Evolutionary conservation across 306 rosid genomes (phyloP).

Genomic region (Pyrus communis): DNA sequence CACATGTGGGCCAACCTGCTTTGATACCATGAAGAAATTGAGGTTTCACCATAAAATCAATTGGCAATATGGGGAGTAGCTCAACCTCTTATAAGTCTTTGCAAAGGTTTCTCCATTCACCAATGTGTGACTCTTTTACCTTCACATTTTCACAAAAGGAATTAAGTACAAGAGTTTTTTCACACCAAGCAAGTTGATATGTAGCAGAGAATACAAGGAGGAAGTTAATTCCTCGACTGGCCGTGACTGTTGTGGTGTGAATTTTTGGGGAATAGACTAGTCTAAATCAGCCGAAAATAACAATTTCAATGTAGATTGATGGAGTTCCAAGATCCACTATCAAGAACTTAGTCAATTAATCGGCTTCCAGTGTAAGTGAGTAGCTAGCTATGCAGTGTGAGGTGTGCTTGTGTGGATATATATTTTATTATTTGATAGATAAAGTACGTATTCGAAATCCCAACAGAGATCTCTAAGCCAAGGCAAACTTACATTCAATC

Average conservation of each 20-base stretch:
- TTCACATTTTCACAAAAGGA: background rate
- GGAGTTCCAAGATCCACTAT: slow-evolving; percentile 24
- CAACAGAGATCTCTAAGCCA: background rate
- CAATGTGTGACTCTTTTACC: no score
- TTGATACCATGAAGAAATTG: no score
- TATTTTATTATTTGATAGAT: background rate
- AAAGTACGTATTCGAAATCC: background rate
- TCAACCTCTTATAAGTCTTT: no score
- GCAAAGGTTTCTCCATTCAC: no score
- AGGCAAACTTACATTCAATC: background rate
- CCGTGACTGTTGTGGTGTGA: background rate
- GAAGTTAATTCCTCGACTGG: background rate
- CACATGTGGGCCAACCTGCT: no score
- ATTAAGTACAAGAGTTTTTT: slow-evolving; percentile 6
- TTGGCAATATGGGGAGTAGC: no score
- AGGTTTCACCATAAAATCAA: no score
- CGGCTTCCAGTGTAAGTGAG: background rate
- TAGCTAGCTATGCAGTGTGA: background rate
- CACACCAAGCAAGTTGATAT: slow-evolving; percentile 20
- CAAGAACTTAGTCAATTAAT: slow-evolving; percentile 6
- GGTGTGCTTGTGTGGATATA: background rate
- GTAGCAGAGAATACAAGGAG: background rate
- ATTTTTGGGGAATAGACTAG: slow-evolving; percentile 5
- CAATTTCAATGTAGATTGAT: slow-evolving; percentile 25
- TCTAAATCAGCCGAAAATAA: slow-evolving; percentile 9